Evolutionary conservation across 345 rosid species (phyloP).

Genomic region (Citrus trifoliata): DNA sequence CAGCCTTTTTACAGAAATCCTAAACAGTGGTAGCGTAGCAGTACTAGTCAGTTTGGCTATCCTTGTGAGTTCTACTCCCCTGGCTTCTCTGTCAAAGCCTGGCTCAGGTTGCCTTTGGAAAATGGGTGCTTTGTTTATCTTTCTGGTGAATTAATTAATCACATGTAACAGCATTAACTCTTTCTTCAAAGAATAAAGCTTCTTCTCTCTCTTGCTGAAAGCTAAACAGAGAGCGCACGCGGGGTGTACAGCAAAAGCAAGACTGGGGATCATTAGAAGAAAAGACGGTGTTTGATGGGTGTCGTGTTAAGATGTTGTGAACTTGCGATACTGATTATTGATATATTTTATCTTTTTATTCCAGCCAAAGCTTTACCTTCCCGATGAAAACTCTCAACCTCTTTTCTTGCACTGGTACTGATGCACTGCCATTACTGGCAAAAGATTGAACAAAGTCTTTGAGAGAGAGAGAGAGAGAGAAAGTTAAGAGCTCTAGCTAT

Average conservation of each 20-base stretch:
- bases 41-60: slow-evolving; percentile 9
- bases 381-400: slow-evolving; percentile 67
- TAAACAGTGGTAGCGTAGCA: slow-evolving; percentile 38
- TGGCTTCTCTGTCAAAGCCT: slow-evolving; percentile 27
- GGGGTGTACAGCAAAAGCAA: background rate
- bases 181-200: slow-evolving; percentile 8
- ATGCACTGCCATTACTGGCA: slow-evolving; percentile 70
- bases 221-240: slow-evolving; percentile 27
- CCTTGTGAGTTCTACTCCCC: slow-evolving; percentile 23
- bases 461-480: slow-evolving; percentile 22
- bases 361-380: slow-evolving; percentile 56
- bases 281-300: background rate
- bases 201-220: background rate
- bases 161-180: slow-evolving; percentile 25
- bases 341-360: background rate
- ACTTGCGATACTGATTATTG: no score
- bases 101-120: slow-evolving; percentile 39
- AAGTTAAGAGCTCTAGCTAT: slow-evolving; percentile 9
- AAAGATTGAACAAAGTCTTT: slow-evolving; percentile 24
- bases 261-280: background rate
- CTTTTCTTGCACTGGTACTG: slow-evolving; percentile 56
- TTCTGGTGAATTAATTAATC: slow-evolving; percentile 11
- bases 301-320: background rate
- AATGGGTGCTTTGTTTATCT: slow-evolving; percentile 34
- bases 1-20: slow-evolving; percentile 64